Percentiles rank a stretch among this genome's conserved stretches.
Conservation (phyloP, 2,329 filamentous ascomycete genomes). For the Septoria petroselini region DNA sequence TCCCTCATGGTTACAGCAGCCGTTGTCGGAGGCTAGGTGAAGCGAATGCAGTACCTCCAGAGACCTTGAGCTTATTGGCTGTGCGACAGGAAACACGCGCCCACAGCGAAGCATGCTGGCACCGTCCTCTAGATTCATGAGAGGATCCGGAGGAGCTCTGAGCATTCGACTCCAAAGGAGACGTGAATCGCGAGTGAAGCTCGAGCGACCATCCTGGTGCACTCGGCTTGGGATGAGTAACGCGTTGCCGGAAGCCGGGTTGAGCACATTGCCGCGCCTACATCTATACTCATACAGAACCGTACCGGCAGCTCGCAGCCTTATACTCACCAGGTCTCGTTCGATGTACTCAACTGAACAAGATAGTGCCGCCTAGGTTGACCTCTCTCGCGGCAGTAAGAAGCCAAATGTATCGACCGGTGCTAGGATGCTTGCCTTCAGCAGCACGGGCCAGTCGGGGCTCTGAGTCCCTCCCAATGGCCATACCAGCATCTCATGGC, state of each 20-base stretch:
- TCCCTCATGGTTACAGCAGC: not conserved
- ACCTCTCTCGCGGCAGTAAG: not conserved
- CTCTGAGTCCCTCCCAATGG: no score
- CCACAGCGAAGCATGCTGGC: no score
- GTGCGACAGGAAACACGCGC: no score
- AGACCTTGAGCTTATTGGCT: not conserved
- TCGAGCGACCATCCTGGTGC: no score
- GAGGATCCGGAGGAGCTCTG: no score
- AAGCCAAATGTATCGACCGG: not conserved
- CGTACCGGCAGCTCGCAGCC: not conserved
- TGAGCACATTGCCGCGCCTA: not conserved
- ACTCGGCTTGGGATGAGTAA: not conserved
- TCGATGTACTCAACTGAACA: not conserved
- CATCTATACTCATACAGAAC: slow-evolving; percentile 3
- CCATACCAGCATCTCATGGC: not conserved
- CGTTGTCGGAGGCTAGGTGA: not conserved
- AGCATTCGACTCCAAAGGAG: no score
- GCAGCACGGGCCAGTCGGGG: no score
- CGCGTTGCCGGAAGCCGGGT: not conserved
- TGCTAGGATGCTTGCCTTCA: no score
- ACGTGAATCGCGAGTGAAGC: no score
- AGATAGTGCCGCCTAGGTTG: not conserved
- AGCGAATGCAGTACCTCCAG: not conserved
- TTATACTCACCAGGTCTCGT: not conserved
- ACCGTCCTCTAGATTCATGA: no score